phyloP scores from a whole-genome alignment of 2,329 filamentous ascomycete species.

The Penicillium sp. region DNA sequence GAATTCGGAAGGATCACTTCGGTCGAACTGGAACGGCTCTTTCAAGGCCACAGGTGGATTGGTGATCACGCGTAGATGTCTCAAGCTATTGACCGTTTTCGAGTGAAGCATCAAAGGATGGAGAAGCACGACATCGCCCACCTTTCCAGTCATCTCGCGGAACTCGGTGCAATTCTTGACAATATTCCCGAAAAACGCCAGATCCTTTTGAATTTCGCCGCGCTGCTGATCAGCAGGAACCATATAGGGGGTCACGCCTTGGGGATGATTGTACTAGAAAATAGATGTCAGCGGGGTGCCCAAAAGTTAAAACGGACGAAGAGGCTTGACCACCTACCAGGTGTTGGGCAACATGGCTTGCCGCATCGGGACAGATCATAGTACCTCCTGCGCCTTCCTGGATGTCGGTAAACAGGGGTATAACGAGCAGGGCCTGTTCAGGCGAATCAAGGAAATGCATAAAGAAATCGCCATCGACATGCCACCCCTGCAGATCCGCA shows the following conservation, averaged over 20 bases:
- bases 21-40: constrained; percentile 51
- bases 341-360: constrained; percentile 55
- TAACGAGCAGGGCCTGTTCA: constrained; percentile 66
- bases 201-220: constrained; percentile 37
- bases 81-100: constrained; percentile 49
- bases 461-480: constrained; percentile 70
- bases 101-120: constrained; percentile 57
- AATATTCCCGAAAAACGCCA: constrained; percentile 39
- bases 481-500: constrained; percentile 58
- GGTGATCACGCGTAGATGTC: constrained; percentile 52
- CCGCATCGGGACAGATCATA: constrained; percentile 59
- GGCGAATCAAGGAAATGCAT: constrained; percentile 67
- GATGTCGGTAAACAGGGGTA: constrained; percentile 65
- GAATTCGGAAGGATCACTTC: constrained; percentile 44
- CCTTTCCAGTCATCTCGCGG: constrained; percentile 51
- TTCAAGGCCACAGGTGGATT: constrained; percentile 53
- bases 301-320: neutral
- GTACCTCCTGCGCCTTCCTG: constrained; percentile 60
- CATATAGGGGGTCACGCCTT: constrained; percentile 65
- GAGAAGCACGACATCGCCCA: constrained; percentile 53
- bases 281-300: neutral
- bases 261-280: constrained; percentile 54
- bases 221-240: too few species aligned
- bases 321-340: constrained; percentile 34
- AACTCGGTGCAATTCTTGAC: constrained; percentile 44